Evolutionary conservation across 768 basidiomycete genomes (phyloP).

Genomic region (Pleurotus platypus): DNA sequence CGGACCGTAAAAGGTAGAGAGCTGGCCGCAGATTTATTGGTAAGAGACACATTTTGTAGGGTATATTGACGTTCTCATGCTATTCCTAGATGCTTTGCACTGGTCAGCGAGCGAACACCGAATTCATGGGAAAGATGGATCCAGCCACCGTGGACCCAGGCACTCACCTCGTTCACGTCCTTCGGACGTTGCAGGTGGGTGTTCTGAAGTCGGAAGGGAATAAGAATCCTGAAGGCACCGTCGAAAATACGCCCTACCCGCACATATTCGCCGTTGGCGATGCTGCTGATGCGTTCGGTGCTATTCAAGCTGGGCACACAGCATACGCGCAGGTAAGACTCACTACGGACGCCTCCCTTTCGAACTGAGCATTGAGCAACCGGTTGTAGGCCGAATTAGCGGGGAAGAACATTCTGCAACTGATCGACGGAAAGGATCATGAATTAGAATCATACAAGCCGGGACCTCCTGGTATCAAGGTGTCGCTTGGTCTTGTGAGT

Average conservation of each 20-base stretch:
- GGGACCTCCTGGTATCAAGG: slow-evolving; percentile 51
- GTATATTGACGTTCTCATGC: too few species aligned
- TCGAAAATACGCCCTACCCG: slow-evolving; percentile 33
- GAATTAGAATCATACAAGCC: slow-evolving; percentile 45
- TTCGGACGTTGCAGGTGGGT: slow-evolving; percentile 49
- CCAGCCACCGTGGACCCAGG: slow-evolving; percentile 32
- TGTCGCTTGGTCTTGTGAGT: slow-evolving; percentile 57
- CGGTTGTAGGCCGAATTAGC: slow-evolving; percentile 40
- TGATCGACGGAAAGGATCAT: slow-evolving; percentile 30
- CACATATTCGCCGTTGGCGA: slow-evolving; percentile 64
- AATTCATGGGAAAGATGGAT: slow-evolving; percentile 39
- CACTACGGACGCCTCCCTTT: too few species aligned
- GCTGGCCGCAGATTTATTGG: slow-evolving; percentile 50
- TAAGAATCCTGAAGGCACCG: slow-evolving; percentile 1
- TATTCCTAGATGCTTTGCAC: slow-evolving; percentile 44
- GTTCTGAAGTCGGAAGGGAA: slow-evolving; percentile 12
- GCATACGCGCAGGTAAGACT: slow-evolving; percentile 43
- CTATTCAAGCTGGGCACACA: slow-evolving; percentile 56
- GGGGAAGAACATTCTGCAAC: slow-evolving; percentile 47
- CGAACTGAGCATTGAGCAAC: too few species aligned
- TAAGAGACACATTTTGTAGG: slow-evolving; percentile 20
- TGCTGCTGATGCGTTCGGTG: slow-evolving; percentile 61
- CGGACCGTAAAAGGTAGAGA: slow-evolving; percentile 46
- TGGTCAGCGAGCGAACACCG: slow-evolving; percentile 57
- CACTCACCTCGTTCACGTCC: slow-evolving; percentile 40